These are phyloP conservation scores for Talaromyces verruculosus DNA, from an alignment of 2,329 filamentous ascomycete genomes.

Conservation along the genomic window DNA sequence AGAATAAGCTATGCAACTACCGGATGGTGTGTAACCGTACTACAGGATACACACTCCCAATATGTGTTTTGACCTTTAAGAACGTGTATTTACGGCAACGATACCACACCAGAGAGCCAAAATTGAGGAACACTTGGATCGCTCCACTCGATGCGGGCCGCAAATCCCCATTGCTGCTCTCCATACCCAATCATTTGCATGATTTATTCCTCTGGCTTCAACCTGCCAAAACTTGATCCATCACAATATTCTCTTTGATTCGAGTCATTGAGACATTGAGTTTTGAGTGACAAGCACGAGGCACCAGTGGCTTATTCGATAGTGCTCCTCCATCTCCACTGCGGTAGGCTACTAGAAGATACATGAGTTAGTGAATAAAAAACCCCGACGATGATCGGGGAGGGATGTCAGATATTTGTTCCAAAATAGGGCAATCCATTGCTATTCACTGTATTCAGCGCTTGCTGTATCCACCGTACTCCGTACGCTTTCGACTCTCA, in stretches of 20 bases:
- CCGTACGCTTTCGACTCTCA: background rate
- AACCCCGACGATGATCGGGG: background rate
- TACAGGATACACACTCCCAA: background rate
- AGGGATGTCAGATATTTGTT: background rate
- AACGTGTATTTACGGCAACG: background rate
- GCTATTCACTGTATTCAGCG: background rate
- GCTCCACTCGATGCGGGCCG: constrained; percentile 8
- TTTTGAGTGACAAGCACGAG: constrained; percentile 12
- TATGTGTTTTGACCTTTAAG: background rate
- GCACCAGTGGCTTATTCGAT: background rate
- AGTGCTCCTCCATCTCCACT: background rate
- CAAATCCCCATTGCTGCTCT: background rate
- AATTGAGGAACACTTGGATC: constrained; percentile 8
- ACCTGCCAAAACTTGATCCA: constrained; percentile 3
- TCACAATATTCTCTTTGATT: background rate
- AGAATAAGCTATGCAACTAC: background rate
- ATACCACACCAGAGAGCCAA: background rate
- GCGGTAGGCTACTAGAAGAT: background rate
- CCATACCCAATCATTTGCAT: background rate
- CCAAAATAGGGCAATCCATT: background rate
- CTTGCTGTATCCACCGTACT: background rate
- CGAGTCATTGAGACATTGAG: background rate
- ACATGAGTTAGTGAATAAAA: background rate
- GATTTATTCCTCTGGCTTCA: background rate
- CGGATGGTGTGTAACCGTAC: background rate